Percentiles rank a stretch among this genome's conserved stretches.
phyloP scores from a whole-genome alignment of 495 filamentous ascomycete genomes.

The Aspergillus nidulans region DNA sequence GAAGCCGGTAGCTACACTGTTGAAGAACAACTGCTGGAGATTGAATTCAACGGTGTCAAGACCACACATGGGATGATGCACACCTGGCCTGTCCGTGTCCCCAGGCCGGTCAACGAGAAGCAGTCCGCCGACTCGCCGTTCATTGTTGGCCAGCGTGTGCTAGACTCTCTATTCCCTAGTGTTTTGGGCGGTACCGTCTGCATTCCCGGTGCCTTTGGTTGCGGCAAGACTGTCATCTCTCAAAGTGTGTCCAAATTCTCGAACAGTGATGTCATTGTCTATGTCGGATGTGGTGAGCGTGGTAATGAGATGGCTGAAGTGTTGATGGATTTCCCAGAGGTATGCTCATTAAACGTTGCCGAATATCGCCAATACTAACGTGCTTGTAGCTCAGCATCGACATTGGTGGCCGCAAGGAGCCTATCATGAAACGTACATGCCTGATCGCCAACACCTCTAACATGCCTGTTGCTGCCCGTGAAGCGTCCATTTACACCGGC shows the following conservation, averaged over 20 bases:
- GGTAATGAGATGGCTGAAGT: slow-evolving; percentile 99
- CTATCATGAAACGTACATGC: slow-evolving; percentile 99
- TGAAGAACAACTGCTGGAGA: slow-evolving; percentile 87
- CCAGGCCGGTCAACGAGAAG: slow-evolving; percentile 85
- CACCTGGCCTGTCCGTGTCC: slow-evolving; percentile 97
- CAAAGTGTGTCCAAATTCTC: slow-evolving; percentile 99
- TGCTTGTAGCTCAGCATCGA: slow-evolving; percentile 70
- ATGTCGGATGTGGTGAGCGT: slow-evolving; percentile 96
- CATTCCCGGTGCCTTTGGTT: slow-evolving; percentile 97
- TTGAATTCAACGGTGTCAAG: slow-evolving; percentile 96
- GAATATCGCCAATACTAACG: background rate
- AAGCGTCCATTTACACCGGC: slow-evolving; percentile 98
- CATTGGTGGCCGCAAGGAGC: slow-evolving; percentile 86
- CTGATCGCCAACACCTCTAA: slow-evolving; percentile 99
- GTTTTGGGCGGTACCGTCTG: slow-evolving; percentile 97
- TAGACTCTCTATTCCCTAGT: slow-evolving; percentile 96
- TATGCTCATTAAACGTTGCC: slow-evolving; percentile 23
- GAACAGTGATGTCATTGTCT: slow-evolving; percentile 98
- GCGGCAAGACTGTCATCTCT: slow-evolving; percentile 98
- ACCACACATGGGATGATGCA: slow-evolving; percentile 96
- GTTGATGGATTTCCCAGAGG: slow-evolving; percentile 97
- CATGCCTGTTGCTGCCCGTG: slow-evolving; percentile 98
- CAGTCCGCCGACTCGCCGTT: slow-evolving; percentile 82
- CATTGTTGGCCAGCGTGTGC: slow-evolving; percentile 92
- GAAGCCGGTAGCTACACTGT: slow-evolving; percentile 90